These are phyloP conservation scores for Auriscalpium orientale DNA, from an alignment of 768 basidiomycete species.

Conservation along the genomic window DNA sequence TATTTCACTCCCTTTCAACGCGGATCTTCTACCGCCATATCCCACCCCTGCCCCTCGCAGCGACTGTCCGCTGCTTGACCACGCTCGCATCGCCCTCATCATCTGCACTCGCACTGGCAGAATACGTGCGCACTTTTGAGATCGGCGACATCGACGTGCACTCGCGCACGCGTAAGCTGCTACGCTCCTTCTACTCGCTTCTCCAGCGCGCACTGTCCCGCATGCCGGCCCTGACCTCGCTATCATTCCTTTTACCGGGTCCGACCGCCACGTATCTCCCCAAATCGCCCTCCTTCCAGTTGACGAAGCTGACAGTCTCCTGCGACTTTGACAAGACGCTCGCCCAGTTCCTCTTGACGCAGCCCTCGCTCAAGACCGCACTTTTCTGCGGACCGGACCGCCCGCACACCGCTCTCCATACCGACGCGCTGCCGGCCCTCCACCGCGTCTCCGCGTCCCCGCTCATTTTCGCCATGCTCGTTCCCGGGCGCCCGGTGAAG, in stretches of 20 bases:
- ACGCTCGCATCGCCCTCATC: constrained; percentile 7
- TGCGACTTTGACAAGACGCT: constrained; percentile 19
- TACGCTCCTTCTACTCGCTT: constrained; percentile 8
- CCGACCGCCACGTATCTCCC: constrained; percentile 14
- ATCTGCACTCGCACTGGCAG: constrained; percentile 1
- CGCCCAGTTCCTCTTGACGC: constrained; percentile 17
- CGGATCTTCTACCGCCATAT: constrained; percentile 14
- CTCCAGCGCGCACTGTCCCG: constrained; percentile 17
- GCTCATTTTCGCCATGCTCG: constrained; percentile 19
- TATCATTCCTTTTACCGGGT: constrained; percentile 20
- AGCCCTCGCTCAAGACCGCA: constrained; percentile 13
- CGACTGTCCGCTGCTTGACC: constrained; percentile 4
- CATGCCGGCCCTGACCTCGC: constrained; percentile 18
- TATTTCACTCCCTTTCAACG: constrained; percentile 6
- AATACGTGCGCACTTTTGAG: constrained; percentile 8
- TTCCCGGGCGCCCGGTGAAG: constrained; percentile 18
- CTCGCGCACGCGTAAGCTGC: constrained; percentile 4
- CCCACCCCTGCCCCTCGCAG: constrained; percentile 7
- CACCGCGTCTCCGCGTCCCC: constrained; percentile 20
- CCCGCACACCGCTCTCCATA: constrained; percentile 10
- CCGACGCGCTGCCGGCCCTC: constrained; percentile 15
- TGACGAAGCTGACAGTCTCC: constrained; percentile 19
- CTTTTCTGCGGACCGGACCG: constrained; percentile 20
- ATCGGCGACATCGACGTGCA: constrained; percentile 8
- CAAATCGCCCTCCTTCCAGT: constrained; percentile 17